Percentiles rank a stretch among this genome's conserved stretches.
Conservation (phyloP, 768 basidiomycete species). For the Boletus bicolor region DNA sequence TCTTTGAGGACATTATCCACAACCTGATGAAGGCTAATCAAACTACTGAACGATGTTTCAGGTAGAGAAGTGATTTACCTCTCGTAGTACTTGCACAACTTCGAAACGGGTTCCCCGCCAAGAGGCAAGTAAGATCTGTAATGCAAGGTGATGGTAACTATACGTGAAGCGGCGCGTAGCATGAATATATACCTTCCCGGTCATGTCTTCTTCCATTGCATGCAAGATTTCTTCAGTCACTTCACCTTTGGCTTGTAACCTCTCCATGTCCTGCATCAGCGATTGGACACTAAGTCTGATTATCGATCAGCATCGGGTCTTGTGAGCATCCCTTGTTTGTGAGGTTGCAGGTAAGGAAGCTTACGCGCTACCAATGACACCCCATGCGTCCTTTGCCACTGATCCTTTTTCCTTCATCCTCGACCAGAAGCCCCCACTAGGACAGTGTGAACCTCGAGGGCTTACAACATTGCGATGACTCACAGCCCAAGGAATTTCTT, state of each 20-base stretch:
- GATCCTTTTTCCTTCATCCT: slow-evolving; percentile 92
- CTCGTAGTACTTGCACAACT: slow-evolving; percentile 84
- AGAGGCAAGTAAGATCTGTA: slow-evolving; percentile 87
- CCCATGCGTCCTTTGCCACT: slow-evolving; percentile 95
- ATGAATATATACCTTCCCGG: slow-evolving; percentile 65
- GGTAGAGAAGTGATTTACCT: slow-evolving; percentile 36
- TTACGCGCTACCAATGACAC: slow-evolving; percentile 92
- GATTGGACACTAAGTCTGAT: slow-evolving; percentile 27
- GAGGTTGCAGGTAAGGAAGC: slow-evolving; percentile 27
- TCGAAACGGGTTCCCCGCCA: slow-evolving; percentile 98
- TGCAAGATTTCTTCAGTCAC: slow-evolving; percentile 80
- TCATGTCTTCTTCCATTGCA: slow-evolving; percentile 88
- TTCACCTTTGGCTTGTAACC: slow-evolving; percentile 85
- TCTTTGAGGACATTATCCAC: slow-evolving; percentile 86
- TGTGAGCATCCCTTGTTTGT: slow-evolving; percentile 62
- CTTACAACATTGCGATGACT: slow-evolving; percentile 30
- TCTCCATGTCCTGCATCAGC: slow-evolving; percentile 76
- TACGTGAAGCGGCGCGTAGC: neutral
- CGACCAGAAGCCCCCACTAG: slow-evolving; percentile 86
- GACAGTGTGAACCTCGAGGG: slow-evolving; percentile 7
- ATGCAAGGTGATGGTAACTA: neutral
- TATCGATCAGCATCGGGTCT: slow-evolving; percentile 29
- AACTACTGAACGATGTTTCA: slow-evolving; percentile 1
- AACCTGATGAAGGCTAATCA: slow-evolving; percentile 40
- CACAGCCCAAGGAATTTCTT: slow-evolving; percentile 89